Conservation (phyloP, 2,329 filamentous ascomycete species). For the Ophioceras dolichostomum region DNA sequence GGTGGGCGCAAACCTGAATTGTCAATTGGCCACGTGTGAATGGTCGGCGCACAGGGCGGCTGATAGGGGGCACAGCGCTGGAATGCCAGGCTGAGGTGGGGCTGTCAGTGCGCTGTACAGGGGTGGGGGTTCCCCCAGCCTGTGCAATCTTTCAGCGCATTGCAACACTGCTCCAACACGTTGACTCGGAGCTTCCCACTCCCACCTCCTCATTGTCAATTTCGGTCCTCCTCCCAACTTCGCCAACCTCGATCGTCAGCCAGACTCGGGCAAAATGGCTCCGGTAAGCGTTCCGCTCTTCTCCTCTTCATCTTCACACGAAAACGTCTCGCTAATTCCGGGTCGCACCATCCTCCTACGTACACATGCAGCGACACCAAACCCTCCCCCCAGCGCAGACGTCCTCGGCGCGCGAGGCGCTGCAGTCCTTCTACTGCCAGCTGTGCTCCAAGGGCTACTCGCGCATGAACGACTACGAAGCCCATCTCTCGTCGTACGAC, state of each 20-base stretch:
- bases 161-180: too few species aligned
- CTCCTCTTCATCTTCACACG: not conserved
- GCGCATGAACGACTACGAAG: conserved; percentile 92
- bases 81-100: too few species aligned
- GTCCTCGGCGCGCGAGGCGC: conserved; percentile 58
- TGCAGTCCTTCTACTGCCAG: conserved; percentile 71
- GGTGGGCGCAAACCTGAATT: too few species aligned
- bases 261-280: conserved; percentile 29
- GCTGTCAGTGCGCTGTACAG: too few species aligned
- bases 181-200: too few species aligned
- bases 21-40: not conserved
- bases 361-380: conserved; percentile 42
- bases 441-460: conserved; percentile 91
- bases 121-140: too few species aligned
- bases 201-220: too few species aligned
- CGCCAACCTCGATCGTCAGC: not conserved
- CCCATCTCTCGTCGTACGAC: conserved; percentile 88
- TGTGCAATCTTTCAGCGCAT: too few species aligned
- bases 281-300: conserved; percentile 36
- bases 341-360: not conserved
- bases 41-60: not conserved
- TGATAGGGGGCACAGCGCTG: not conserved
- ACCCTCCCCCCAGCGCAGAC: conserved; percentile 47
- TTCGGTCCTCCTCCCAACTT: too few species aligned
- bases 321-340: not conserved